Conservation (phyloP, 495 filamentous ascomycete genomes). For the Aspergillus carlsbadensis region DNA sequence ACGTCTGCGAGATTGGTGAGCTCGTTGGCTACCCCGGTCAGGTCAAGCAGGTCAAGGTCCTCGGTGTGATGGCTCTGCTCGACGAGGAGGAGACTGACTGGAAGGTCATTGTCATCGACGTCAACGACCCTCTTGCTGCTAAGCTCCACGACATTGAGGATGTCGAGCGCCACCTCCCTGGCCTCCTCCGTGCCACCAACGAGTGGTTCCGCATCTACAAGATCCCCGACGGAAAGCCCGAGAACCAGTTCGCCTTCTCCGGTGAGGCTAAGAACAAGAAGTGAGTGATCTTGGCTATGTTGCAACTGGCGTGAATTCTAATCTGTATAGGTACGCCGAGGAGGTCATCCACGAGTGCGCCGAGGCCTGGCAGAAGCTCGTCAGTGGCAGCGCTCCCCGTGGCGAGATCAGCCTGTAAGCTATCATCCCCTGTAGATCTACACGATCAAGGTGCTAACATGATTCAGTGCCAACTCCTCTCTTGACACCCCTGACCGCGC, state of each 20-base stretch:
- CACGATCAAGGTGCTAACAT: constrained; percentile 12
- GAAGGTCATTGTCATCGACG: constrained; percentile 99
- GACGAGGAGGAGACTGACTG: constrained; percentile 99
- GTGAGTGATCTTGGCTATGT: constrained; percentile 41
- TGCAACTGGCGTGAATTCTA: constrained; percentile 18
- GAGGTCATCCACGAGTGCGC: constrained; percentile 93
- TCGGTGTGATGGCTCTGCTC: constrained; percentile 98
- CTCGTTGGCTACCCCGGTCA: constrained; percentile 92
- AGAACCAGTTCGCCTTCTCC: constrained; percentile 99
- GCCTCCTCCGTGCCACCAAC: constrained; percentile 94
- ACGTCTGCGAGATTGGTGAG: constrained; percentile 99
- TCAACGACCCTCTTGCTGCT: constrained; percentile 93
- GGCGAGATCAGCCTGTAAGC: constrained; percentile 83
- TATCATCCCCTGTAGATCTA: background rate
- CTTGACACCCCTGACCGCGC: constrained; percentile 70
- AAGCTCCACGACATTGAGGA: constrained; percentile 99
- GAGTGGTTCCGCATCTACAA: constrained; percentile 99
- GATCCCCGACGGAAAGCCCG: constrained; percentile 99
- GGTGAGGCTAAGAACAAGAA: constrained; percentile 99
- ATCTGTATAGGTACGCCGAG: constrained; percentile 69
- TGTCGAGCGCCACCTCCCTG: constrained; percentile 97
- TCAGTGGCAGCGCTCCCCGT: constrained; percentile 77
- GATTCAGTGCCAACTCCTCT: constrained; percentile 70
- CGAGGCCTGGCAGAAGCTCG: constrained; percentile 95
- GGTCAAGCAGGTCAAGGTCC: constrained; percentile 98